Evolutionary conservation across 1,284 basidiomycete species (phyloP), one percentile per base, ranked within the genome.

Genomic region (Rhodotorula sp.): DNA sequence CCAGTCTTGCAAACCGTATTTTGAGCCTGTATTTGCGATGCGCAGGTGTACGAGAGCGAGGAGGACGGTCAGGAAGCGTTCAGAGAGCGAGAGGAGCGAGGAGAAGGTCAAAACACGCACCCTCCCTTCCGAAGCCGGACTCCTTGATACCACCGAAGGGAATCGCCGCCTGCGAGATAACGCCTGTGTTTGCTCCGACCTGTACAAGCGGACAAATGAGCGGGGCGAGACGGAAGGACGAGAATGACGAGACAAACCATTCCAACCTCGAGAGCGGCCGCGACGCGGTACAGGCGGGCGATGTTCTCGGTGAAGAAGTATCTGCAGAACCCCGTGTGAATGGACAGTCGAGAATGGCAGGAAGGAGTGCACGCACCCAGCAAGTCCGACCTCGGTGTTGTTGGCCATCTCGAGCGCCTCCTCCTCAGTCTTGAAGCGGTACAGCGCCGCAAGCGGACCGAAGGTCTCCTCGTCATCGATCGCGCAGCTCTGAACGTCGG

Each of bases 81-180:
- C 3, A 22, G 54, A 15, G 31, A 37, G 24, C 24, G 10, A 44
- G 40, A 20, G 24, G 16, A 18, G n/a, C 24, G 9, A 9, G 7
- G 50, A 15, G 11, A 0, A 24, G 40, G 51, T 11, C 2, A 6
- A 56, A 34, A 48, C 40, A 65, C 24, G 48, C 77, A 13, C 82
- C 82, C 66, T 82, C 81, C 62, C 81, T 79, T 11, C 83, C 83
- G 68, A 93, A 80, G 1, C 93, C 92, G 77, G 88, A 90, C 82
- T 92, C 88, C 81, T 93, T 92, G 59, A 94, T 82, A 22, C 96
- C 96, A 52, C 96, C 96, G 78, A 99, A 99, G 31, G 93, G 93
- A 82, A 93, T 89, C 22, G 84, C 84, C 53, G 89, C 88, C 80
- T 90, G 88, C 64, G 88, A 90, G 77, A 94, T 87, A 62, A 88